A percentile compares a stretch with the other conserved stretches of the same genome.
Conservation (phyloP, 1,284 basidiomycete genomes). For the Ceratobasidium sp. region DNA sequence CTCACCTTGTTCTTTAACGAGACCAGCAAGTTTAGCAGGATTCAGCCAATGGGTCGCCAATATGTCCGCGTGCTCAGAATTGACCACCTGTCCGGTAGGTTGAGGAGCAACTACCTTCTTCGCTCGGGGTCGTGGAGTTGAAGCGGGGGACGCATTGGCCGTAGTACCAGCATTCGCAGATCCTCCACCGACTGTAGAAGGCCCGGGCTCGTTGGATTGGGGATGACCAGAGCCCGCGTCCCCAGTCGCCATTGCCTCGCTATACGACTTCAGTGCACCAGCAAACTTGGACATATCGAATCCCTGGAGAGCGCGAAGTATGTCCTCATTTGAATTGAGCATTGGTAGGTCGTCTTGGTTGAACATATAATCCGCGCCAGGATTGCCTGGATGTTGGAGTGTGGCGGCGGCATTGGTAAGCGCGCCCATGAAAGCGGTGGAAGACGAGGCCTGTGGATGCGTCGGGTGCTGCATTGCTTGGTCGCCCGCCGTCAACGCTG, state of each 20-base stretch:
- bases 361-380: conserved; percentile 16
- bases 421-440: not conserved
- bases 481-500: conserved; percentile 27
- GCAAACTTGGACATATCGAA: conserved; percentile 78
- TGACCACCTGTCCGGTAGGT: conserved; percentile 24
- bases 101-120: conserved; percentile 30
- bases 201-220: conserved; percentile 46
- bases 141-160: not conserved
- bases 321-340: conserved; percentile 70
- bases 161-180: not conserved
- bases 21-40: conserved; percentile 72
- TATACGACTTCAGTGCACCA: conserved; percentile 71
- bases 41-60: conserved; percentile 81
- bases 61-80: conserved; percentile 61
- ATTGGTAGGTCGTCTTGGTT: conserved; percentile 43
- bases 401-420: conserved; percentile 1
- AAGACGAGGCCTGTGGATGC: not conserved
- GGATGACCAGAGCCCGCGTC: conserved; percentile 57
- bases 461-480: conserved; percentile 14
- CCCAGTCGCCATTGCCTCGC: conserved; percentile 67
- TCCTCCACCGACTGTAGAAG: conserved; percentile 33
- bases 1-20: conserved; percentile 75
- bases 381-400: conserved; percentile 3
- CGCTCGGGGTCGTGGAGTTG: not conserved
- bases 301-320: conserved; percentile 76